Conservation (phyloP, 139 green algal species). For the Chlorokybus atmophyticus region DNA sequence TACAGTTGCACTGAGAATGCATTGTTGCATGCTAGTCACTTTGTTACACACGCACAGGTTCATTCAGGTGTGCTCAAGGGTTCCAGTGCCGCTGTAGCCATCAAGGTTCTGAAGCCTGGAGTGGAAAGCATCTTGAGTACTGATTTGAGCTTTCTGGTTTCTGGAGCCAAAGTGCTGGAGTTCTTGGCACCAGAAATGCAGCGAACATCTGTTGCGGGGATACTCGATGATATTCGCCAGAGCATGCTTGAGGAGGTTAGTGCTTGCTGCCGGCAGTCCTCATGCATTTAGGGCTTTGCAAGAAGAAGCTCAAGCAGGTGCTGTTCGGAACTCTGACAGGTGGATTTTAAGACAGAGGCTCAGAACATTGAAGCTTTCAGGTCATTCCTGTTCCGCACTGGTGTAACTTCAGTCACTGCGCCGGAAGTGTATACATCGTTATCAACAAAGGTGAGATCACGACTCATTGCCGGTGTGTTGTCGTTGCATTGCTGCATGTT, state of each 20-base stretch:
- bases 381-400: constrained; percentile 22
- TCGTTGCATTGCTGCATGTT: too few species aligned
- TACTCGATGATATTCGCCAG: constrained; percentile 55
- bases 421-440: too few species aligned
- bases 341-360: constrained; percentile 78
- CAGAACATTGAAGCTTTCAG: constrained; percentile 47
- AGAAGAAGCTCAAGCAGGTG: too few species aligned
- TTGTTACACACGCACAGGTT: constrained; percentile 63
- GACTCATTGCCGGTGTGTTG: too few species aligned
- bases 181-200: constrained; percentile 53
- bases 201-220: constrained; percentile 56
- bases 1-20: too few species aligned
- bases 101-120: constrained; percentile 84
- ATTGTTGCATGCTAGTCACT: too few species aligned
- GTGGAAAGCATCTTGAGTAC: constrained; percentile 74
- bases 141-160: constrained; percentile 82
- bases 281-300: too few species aligned
- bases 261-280: too few species aligned
- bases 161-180: constrained; percentile 53
- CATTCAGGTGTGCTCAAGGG: constrained; percentile 59
- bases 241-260: constrained; percentile 82
- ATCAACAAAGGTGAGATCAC: too few species aligned
- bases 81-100: constrained; percentile 55
- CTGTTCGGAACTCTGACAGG: too few species aligned
- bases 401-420: too few species aligned